Percentiles rank a stretch among this genome's conserved stretches.
phyloP scores from a whole-genome alignment of 2,329 filamentous ascomycete species.

The Dactylella cylindrospora region DNA sequence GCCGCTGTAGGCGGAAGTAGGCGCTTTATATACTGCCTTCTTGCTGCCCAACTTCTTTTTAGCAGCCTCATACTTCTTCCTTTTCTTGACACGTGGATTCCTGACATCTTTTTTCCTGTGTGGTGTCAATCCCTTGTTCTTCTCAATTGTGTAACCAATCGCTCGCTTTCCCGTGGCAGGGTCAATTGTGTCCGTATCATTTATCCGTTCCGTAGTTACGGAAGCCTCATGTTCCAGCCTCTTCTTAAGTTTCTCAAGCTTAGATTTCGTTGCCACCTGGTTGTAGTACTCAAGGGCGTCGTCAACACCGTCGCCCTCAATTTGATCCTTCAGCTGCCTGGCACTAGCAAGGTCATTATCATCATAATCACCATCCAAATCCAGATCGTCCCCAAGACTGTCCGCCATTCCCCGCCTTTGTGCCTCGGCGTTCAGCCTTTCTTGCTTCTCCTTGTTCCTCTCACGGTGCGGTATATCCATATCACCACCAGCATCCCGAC shows the following conservation, averaged over 20 bases:
- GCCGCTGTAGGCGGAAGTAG: slow-evolving; percentile 31
- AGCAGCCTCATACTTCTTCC: slow-evolving; percentile 92
- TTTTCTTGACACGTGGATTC: slow-evolving; percentile 97
- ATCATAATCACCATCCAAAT: slow-evolving; percentile 59
- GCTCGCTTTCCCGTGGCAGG: slow-evolving; percentile 71
- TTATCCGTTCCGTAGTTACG: slow-evolving; percentile 60
- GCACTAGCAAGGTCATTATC: slow-evolving; percentile 32
- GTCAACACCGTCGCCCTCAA: slow-evolving; percentile 49
- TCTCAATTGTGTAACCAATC: slow-evolving; percentile 90
- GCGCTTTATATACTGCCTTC: slow-evolving; percentile 75
- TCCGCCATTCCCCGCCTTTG: slow-evolving; percentile 68
- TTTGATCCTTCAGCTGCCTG: slow-evolving; percentile 45
- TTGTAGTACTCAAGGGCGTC: slow-evolving; percentile 83
- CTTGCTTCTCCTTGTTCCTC: slow-evolving; percentile 79
- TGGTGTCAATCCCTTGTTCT: slow-evolving; percentile 93
- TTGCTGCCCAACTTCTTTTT: slow-evolving; percentile 93
- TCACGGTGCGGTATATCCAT: slow-evolving; percentile 85
- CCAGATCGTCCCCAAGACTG: slow-evolving; percentile 63
- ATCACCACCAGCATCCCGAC: slow-evolving; percentile 74
- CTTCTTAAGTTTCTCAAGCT: slow-evolving; percentile 57
- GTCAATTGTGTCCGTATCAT: slow-evolving; percentile 61
- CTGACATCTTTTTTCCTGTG: slow-evolving; percentile 89
- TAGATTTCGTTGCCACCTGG: slow-evolving; percentile 63
- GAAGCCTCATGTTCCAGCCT: slow-evolving; percentile 73
- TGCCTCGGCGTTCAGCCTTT: slow-evolving; percentile 82